These are phyloP conservation scores for Cercospora zeina DNA, from an alignment of 2,329 filamentous ascomycete species.

Conservation along the genomic window DNA sequence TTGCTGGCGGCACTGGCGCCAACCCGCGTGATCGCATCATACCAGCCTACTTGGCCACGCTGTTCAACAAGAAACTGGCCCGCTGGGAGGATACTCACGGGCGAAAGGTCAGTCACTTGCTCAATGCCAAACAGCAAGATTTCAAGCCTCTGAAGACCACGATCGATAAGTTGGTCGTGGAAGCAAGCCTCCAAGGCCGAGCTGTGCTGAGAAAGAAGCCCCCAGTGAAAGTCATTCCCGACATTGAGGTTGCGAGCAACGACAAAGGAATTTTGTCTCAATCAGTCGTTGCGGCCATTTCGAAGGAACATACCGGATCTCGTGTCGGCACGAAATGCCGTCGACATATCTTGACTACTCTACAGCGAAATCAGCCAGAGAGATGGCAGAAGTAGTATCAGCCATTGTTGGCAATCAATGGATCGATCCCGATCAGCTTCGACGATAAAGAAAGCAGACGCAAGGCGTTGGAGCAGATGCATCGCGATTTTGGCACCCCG, in stretches of 20 bases:
- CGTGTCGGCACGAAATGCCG: not conserved
- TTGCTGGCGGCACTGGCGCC: not conserved
- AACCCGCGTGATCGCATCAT: constrained; percentile 1
- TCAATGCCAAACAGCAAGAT: not conserved
- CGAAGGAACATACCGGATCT: not conserved
- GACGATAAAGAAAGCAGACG: not conserved
- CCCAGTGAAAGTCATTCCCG: not conserved
- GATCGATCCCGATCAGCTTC: not conserved
- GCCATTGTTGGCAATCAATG: not conserved
- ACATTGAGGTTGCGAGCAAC: not conserved
- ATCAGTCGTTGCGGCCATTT: not conserved
- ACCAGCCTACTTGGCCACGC: not conserved
- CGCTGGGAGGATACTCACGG: not conserved
- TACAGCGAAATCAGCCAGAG: not conserved
- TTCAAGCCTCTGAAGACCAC: not conserved
- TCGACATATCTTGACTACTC: not conserved
- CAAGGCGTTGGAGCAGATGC: not conserved
- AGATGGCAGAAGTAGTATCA: not conserved
- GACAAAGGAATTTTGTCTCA: not conserved
- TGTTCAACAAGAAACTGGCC: not conserved
- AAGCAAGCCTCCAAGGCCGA: not conserved
- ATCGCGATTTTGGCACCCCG: not conserved
- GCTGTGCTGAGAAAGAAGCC: not conserved
- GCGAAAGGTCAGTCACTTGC: not conserved
- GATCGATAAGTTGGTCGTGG: not conserved